These are phyloP conservation scores for Phytophthora megakarya DNA, from an alignment of 352 stramenopile species.

Conservation along the genomic window DNA sequence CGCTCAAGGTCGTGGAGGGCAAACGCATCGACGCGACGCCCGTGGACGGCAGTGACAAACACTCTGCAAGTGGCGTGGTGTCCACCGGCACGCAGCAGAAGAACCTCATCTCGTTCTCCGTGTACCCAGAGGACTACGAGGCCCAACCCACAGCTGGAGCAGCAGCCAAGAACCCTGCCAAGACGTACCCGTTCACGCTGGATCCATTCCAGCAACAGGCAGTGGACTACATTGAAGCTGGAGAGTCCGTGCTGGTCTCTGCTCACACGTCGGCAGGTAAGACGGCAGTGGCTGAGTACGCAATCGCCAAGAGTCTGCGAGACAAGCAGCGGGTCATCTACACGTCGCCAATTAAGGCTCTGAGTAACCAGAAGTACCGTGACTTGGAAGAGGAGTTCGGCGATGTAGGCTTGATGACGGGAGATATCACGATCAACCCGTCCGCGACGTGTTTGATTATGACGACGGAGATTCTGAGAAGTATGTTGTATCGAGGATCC, in stretches of 20 bases:
- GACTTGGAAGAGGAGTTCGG: slow-evolving; percentile 95
- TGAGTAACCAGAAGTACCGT: slow-evolving; percentile 99
- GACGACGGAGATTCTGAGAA: slow-evolving; percentile 97
- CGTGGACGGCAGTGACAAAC: slow-evolving; percentile 37
- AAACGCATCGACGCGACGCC: slow-evolving; percentile 78
- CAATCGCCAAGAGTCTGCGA: slow-evolving; percentile 97
- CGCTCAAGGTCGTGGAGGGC: slow-evolving; percentile 71
- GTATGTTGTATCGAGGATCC: slow-evolving; percentile 98
- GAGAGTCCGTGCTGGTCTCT: slow-evolving; percentile 98
- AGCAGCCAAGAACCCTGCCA: slow-evolving; percentile 88
- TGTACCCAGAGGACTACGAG: slow-evolving; percentile 82
- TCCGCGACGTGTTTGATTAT: slow-evolving; percentile 98
- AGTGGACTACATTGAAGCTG: slow-evolving; percentile 95
- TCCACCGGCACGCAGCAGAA: slow-evolving; percentile 95
- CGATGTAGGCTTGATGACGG: slow-evolving; percentile 99
- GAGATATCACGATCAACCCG: slow-evolving; percentile 99
- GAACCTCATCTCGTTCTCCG: slow-evolving; percentile 95
- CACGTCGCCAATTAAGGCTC: slow-evolving; percentile 99
- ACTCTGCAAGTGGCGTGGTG: slow-evolving; percentile 60
- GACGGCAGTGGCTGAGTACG: slow-evolving; percentile 98
- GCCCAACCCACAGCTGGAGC: slow-evolving; percentile 50
- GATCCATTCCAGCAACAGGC: slow-evolving; percentile 99
- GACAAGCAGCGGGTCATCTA: slow-evolving; percentile 97
- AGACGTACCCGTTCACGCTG: slow-evolving; percentile 97
- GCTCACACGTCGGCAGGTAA: slow-evolving; percentile 99